Conservation (phyloP, 1,284 basidiomycete species). For the Irpex sp. region DNA sequence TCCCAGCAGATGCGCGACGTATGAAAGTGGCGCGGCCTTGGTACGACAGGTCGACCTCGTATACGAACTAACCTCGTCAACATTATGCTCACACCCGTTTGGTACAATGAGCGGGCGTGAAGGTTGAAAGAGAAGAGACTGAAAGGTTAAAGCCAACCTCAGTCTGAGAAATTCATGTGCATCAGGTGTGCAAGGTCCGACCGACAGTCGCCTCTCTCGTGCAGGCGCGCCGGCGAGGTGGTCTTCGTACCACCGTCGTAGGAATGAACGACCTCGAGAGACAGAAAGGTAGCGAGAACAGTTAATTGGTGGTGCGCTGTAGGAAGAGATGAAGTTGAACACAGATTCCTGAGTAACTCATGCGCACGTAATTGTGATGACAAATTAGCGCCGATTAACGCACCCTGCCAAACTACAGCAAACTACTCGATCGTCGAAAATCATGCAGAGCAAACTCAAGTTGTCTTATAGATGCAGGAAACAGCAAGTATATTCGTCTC, state of each 20-base stretch:
- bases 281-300: background rate
- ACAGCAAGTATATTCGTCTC: too few relatives aligned
- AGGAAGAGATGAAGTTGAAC: background rate
- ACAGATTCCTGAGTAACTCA: too few relatives aligned
- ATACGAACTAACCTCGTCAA: slow-evolving; percentile 6
- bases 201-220: background rate
- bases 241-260: background rate
- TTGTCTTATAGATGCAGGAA: too few relatives aligned
- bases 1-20: slow-evolving; percentile 30
- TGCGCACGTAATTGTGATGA: too few relatives aligned
- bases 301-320: background rate
- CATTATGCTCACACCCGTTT: background rate
- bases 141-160: background rate
- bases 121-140: background rate
- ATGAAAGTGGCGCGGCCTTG: slow-evolving; percentile 35
- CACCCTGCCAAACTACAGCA: too few relatives aligned
- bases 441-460: too few relatives aligned
- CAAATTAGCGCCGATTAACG: background rate
- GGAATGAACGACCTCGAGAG: background rate
- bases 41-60: slow-evolving; percentile 6
- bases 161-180: background rate
- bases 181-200: slow-evolving; percentile 2
- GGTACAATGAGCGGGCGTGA: background rate
- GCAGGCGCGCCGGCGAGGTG: background rate
- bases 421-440: too few relatives aligned